Percentiles rank a stretch among this genome's conserved stretches.
Conservation (phyloP, 169 alveolate genomes). For the Plasmodium malariae region DNA sequence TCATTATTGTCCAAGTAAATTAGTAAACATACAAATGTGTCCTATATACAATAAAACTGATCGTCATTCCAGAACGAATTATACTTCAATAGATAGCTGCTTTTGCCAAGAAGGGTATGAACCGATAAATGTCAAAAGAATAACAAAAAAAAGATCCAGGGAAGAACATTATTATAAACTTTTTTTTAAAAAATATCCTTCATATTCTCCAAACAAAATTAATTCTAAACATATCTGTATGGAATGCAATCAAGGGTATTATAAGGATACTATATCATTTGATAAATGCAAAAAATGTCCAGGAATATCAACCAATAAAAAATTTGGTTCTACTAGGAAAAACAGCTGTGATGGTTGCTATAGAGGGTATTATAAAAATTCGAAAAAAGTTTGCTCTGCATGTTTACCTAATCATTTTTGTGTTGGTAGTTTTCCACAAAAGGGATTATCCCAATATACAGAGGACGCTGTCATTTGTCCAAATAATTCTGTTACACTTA, state of each 20-base stretch:
- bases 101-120: slow-evolving; percentile 73
- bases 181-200: slow-evolving; percentile 17
- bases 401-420: slow-evolving; percentile 84
- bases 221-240: slow-evolving; percentile 77
- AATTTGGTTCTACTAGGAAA: slow-evolving; percentile 24
- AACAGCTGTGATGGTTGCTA: slow-evolving; percentile 38
- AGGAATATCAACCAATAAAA: slow-evolving; percentile 30
- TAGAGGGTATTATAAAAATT: slow-evolving; percentile 56
- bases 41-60: slow-evolving; percentile 48
- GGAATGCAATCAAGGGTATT: slow-evolving; percentile 85
- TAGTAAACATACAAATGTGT: slow-evolving; percentile 15
- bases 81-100: slow-evolving; percentile 41
- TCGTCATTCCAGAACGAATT: not conserved
- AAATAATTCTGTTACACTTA: slow-evolving; percentile 79
- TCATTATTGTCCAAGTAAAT: slow-evolving; percentile 40
- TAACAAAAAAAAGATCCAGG: slow-evolving; percentile 10
- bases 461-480: slow-evolving; percentile 85
- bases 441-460: slow-evolving; percentile 69
- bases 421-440: slow-evolving; percentile 85
- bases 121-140: slow-evolving; percentile 43
- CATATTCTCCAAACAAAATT: slow-evolving; percentile 23
- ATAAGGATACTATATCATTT: slow-evolving; percentile 77
- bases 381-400: slow-evolving; percentile 15
- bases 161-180: slow-evolving; percentile 52
- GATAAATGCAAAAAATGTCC: slow-evolving; percentile 84